Evolutionary conservation across 371 early-diverging fungal genomes (phyloP).

Genomic region (Parasitella parasitica): DNA sequence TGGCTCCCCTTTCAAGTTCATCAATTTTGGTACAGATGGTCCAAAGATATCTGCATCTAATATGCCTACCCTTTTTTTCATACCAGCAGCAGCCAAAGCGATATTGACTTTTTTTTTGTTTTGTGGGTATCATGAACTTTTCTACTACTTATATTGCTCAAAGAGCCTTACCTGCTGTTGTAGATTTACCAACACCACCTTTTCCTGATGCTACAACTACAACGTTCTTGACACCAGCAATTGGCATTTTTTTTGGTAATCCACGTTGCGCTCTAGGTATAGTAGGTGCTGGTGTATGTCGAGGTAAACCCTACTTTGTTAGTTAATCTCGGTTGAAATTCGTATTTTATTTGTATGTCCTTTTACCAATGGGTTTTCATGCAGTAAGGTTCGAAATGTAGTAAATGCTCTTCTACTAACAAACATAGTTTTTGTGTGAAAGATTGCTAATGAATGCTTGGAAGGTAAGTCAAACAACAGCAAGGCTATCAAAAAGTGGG

Average conservation of each 20-base stretch:
- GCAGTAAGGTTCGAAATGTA: slow-evolving; percentile 31
- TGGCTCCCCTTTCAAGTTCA: slow-evolving; percentile 79
- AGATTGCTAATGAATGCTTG: background rate
- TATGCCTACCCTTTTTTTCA: slow-evolving; percentile 70
- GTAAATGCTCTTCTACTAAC: slow-evolving; percentile 40
- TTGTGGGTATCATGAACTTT: background rate
- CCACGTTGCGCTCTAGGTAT: slow-evolving; percentile 66
- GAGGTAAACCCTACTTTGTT: slow-evolving; percentile 40
- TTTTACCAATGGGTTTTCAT: slow-evolving; percentile 65
- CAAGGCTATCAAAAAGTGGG: background rate
- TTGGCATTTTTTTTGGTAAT: slow-evolving; percentile 63
- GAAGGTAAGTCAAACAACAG: background rate
- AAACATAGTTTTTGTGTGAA: background rate
- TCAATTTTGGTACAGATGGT: slow-evolving; percentile 84
- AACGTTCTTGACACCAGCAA: slow-evolving; percentile 68
- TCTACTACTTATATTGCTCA: background rate
- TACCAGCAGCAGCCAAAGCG: slow-evolving; percentile 69
- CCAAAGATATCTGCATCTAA: slow-evolving; percentile 93
- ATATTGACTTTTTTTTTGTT: slow-evolving; percentile 64
- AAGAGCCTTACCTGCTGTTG: slow-evolving; percentile 66
- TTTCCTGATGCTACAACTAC: slow-evolving; percentile 88
- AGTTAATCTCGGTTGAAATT: background rate
- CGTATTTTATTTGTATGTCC: background rate
- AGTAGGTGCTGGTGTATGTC: slow-evolving; percentile 42
- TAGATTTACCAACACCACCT: slow-evolving; percentile 91